Evolutionary conservation across 1,139 yeast genomes (phyloP).

Genomic region (Kodamaea sp.): DNA sequence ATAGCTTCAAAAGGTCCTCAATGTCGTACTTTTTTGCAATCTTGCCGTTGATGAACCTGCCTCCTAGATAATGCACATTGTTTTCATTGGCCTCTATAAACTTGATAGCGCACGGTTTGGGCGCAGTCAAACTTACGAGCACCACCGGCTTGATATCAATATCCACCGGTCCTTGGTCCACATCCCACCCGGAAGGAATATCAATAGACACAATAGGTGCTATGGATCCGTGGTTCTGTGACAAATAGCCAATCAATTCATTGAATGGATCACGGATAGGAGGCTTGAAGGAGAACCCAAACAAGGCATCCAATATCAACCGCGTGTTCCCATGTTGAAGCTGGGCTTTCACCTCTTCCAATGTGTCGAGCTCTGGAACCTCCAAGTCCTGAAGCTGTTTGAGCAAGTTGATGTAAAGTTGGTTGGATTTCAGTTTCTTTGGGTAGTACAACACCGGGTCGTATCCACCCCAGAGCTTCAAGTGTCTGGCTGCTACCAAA

Average conservation of each 20-base stretch:
- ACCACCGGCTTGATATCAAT: conserved; percentile 58
- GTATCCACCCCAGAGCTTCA: conserved; percentile 73
- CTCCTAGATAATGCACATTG: conserved; percentile 77
- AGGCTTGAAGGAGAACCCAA: conserved; percentile 92
- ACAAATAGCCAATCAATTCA: conserved; percentile 51
- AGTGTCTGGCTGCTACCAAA: conserved; percentile 89
- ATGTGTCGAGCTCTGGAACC: conserved; percentile 43
- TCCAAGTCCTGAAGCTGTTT: conserved; percentile 62
- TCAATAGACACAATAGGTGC: conserved; percentile 80
- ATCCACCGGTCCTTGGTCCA: conserved; percentile 72
- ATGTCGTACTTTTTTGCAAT: conserved; percentile 77
- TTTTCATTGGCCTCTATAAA: conserved; percentile 34
- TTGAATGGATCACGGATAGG: conserved; percentile 84
- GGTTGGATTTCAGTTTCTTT: conserved; percentile 48
- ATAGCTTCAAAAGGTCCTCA: conserved; percentile 38
- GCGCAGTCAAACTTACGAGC: conserved; percentile 86
- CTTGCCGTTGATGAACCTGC: conserved; percentile 68
- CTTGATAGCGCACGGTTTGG: conserved; percentile 76
- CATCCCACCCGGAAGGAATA: conserved; percentile 97
- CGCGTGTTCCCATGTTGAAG: conserved; percentile 13
- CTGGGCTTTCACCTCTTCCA: conserved; percentile 37
- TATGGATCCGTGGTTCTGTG: conserved; percentile 28
- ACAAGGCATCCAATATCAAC: conserved; percentile 74
- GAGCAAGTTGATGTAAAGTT: conserved; percentile 46
- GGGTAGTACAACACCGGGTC: conserved; percentile 72